Conservation (phyloP, 805 yeast species). For the Ogataea pilisensis region DNA sequence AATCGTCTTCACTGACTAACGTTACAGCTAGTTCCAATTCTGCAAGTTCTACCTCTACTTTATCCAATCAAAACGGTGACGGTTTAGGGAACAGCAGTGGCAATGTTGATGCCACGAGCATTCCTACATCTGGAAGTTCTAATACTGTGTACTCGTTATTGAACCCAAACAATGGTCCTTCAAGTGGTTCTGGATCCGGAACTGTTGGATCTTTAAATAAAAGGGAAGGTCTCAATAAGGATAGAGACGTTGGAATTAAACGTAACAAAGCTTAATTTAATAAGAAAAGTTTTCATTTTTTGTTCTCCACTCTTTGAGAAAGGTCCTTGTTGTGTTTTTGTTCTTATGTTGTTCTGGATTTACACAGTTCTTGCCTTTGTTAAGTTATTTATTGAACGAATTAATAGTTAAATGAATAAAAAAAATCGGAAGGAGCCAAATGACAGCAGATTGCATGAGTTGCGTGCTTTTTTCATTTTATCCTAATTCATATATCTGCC, state of each 20-base stretch:
- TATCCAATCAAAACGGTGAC: no score
- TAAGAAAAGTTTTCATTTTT: neutral
- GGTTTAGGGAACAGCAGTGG: no score
- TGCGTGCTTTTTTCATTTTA: no score
- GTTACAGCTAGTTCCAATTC: neutral
- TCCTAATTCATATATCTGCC: no score
- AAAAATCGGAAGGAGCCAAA: no score
- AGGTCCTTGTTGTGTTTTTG: no score
- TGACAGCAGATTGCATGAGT: no score
- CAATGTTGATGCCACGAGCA: no score
- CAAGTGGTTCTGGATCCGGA: constrained; percentile 1
- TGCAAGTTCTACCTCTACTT: constrained; percentile 3
- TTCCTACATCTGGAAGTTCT: neutral
- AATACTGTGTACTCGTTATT: constrained; percentile 22
- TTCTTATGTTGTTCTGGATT: no score
- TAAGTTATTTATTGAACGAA: no score
- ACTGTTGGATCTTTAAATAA: neutral
- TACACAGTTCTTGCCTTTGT: no score
- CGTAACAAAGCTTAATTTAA: neutral
- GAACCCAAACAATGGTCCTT: constrained; percentile 14
- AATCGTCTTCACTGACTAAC: neutral
- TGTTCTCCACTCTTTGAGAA: neutral
- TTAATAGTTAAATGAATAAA: no score
- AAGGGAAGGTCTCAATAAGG: neutral
- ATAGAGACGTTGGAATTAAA: neutral